Conservation (phyloP, 148 eudicot genomes). For the Rhododendron griersonianum region DNA sequence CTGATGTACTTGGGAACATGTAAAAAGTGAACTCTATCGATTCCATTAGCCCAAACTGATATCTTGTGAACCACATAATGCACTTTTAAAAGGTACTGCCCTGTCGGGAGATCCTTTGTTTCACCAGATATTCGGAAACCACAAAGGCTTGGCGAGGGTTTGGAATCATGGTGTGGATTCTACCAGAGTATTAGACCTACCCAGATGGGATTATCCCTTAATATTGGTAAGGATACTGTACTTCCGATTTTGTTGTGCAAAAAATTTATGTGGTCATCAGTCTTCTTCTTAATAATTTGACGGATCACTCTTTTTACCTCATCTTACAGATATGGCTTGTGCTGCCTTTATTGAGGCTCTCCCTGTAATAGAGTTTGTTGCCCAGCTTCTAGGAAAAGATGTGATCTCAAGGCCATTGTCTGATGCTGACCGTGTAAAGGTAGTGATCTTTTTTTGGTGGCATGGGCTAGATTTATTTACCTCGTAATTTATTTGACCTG, state of each 20-base stretch:
- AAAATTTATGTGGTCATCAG: neutral
- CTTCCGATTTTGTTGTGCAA: neutral
- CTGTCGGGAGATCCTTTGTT: slow-evolving; percentile 65
- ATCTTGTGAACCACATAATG: neutral
- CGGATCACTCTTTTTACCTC: neutral
- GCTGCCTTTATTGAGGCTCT: slow-evolving; percentile 71
- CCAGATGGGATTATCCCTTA: slow-evolving; percentile 73
- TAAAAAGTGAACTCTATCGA: neutral
- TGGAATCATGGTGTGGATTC: slow-evolving; percentile 76
- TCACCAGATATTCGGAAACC: slow-evolving; percentile 55
- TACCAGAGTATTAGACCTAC: slow-evolving; percentile 77
- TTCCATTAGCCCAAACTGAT: slow-evolving; percentile 5
- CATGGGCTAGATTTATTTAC: neutral
- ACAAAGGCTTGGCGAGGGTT: slow-evolving; percentile 61
- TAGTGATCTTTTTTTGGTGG: slow-evolving; percentile 12
- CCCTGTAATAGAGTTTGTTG: slow-evolving; percentile 63
- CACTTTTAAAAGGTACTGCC: slow-evolving; percentile 35
- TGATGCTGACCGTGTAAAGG: slow-evolving; percentile 74
- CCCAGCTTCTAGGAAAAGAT: slow-evolving; percentile 65
- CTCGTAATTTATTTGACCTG: neutral
- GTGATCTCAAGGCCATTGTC: slow-evolving; percentile 49
- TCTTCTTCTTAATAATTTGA: neutral
- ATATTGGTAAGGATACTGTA: slow-evolving; percentile 38
- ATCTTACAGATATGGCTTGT: slow-evolving; percentile 54
- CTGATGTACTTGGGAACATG: neutral